Conservation (phyloP, 2,329 filamentous ascomycete species). For the Botrytis tulipae region DNA sequence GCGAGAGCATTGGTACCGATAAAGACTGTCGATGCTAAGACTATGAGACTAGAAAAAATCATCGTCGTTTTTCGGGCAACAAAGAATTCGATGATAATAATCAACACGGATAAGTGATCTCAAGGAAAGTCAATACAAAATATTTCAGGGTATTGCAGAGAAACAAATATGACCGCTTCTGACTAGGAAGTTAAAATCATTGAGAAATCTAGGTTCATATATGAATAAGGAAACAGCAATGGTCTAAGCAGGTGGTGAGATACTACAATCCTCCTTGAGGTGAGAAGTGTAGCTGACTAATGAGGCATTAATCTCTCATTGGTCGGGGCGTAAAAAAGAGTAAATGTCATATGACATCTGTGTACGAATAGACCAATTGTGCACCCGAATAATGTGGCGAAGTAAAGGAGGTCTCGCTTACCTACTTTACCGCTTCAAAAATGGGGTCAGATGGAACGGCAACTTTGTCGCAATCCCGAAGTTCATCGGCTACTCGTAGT, state of each 20-base stretch:
- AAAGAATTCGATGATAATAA: neutral
- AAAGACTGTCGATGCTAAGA: neutral
- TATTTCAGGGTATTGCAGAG: neutral
- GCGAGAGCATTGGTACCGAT: neutral
- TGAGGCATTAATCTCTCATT: neutral
- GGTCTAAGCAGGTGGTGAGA: neutral
- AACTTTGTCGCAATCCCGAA: neutral
- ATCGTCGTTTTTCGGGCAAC: neutral
- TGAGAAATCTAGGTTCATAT: neutral
- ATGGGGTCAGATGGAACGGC: neutral
- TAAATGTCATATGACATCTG: neutral
- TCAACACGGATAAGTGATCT: neutral
- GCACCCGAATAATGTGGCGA: neutral
- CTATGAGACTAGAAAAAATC: neutral
- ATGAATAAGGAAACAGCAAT: neutral
- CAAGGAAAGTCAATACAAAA: neutral
- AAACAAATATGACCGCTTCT: neutral
- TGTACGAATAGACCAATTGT: constrained; percentile 6
- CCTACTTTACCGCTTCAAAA: neutral
- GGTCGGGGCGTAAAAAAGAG: neutral
- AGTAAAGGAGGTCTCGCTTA: constrained; percentile 14
- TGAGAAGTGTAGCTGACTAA: neutral
- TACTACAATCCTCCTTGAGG: neutral
- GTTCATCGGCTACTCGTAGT: neutral
- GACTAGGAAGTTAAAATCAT: neutral